Percentiles rank a stretch among this genome's conserved stretches.
phyloP scores from a whole-genome alignment of 2,329 filamentous ascomycete genomes.

The Penicillium sp. region DNA sequence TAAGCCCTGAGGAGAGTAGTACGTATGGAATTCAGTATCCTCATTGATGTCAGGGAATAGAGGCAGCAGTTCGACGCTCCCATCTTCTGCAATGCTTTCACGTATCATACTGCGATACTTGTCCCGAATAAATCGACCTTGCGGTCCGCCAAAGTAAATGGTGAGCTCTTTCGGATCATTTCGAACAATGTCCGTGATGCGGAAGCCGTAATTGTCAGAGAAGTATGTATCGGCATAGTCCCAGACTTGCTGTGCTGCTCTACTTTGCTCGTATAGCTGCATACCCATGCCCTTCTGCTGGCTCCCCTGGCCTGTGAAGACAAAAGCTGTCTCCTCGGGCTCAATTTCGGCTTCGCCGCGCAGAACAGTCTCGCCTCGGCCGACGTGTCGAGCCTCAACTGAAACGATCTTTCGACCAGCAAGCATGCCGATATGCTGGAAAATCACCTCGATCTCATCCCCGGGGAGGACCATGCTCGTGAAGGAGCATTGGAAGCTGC shows the following conservation, averaged over 20 bases:
- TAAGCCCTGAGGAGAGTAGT: slow-evolving; percentile 87
- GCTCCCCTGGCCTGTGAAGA: slow-evolving; percentile 96
- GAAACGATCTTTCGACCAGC: slow-evolving; percentile 98
- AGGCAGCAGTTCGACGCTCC: slow-evolving; percentile 71
- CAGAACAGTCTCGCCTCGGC: slow-evolving; percentile 92
- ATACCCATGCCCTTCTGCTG: slow-evolving; percentile 99
- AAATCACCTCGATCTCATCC: slow-evolving; percentile 86
- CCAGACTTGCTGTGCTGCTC: slow-evolving; percentile 95
- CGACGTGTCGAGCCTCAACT: slow-evolving; percentile 90
- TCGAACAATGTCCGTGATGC: slow-evolving; percentile 94
- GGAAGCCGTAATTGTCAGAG: slow-evolving; percentile 82
- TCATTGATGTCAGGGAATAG: slow-evolving; percentile 65
- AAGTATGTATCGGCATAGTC: slow-evolving; percentile 96
- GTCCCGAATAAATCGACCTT: slow-evolving; percentile 91
- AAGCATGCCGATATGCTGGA: slow-evolving; percentile 97
- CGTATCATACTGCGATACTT: not conserved
- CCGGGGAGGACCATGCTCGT: slow-evolving; percentile 98
- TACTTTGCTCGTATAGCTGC: slow-evolving; percentile 90
- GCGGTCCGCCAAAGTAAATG: slow-evolving; percentile 93
- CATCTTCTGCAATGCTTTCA: not conserved
- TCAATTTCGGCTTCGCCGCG: slow-evolving; percentile 95
- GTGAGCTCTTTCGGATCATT: slow-evolving; percentile 99
- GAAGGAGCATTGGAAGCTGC: slow-evolving; percentile 91
- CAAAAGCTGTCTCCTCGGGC: slow-evolving; percentile 91
- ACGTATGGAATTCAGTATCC: slow-evolving; percentile 90